Base-by-base conservation (phyloP, 192 early-diverging fungal genomes). In the Gigaspora rosea region DNA sequence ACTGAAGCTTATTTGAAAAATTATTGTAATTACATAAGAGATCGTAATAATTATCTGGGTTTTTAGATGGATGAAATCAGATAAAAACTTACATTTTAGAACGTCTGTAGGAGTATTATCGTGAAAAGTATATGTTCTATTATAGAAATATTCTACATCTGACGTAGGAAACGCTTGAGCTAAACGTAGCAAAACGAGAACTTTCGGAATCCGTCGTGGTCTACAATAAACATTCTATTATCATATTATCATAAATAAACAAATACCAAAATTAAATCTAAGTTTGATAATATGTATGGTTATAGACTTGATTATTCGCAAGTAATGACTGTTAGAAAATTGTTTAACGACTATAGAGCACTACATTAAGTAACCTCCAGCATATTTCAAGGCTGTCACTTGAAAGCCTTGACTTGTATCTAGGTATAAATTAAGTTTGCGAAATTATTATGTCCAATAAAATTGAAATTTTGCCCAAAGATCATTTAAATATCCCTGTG, bases 121-220 rank as follows among this genome's bases (percentile, higher is more conserved):
- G 66, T 86, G 85, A 63, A 80, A 89, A 6, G 85, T 77, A 57
- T 83, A 75, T 33, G 83, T 83, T 57, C 78, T 85, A 52, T 82
- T 83, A 73, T 81, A 74, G 67, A 95, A 95, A 78, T 89, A 90
- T 12, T 79, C 76, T 15, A 78, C 77, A 71, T 93, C 93, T 4
- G 71, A 63, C 11, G 87, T 76, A 11, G 79, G 79, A 32, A 95
- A 79, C 0, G 87, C 86, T 56, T 84, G 81, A 27, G 84, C 86
- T 8, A 87, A 87, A 49, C 89, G 86, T 46, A 94, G 80, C 10
- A 95, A 83, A 0, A 92, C 84, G 67, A 91, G 73, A 0, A 93
- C 89, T 78, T 90, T 86, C 15, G 93, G 88, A 51, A 91, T 74
- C 9, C 92, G 80, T 22, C 88, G 80, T 9, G 93, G 94, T 12